Evolutionary conservation across 768 basidiomycete species (phyloP).

Genomic region (Mycena polygramma): DNA sequence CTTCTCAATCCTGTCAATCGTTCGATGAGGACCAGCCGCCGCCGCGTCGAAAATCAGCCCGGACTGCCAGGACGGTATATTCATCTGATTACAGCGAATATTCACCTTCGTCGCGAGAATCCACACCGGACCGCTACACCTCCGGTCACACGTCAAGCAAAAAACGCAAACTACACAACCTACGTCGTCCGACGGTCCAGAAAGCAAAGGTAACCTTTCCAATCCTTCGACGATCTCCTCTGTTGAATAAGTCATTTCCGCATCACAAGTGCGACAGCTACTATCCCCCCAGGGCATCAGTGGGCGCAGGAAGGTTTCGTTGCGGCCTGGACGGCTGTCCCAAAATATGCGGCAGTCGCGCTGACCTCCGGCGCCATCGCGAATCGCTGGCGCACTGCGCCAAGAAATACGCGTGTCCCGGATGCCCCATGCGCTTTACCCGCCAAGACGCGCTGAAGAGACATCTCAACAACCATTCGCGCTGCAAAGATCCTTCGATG

Average conservation of each 20-base stretch:
- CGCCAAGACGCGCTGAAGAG: constrained; percentile 8
- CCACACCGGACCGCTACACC: not conserved
- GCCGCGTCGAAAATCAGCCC: not conserved
- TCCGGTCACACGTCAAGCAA: not conserved
- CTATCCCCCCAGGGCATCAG: too few relatives aligned
- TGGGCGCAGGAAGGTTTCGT: too few relatives aligned
- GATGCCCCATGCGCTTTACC: constrained; percentile 8
- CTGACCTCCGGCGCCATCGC: constrained; percentile 22
- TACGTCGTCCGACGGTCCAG: too few relatives aligned
- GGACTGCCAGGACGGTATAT: not conserved
- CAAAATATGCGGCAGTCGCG: not conserved
- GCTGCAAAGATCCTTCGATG: not conserved
- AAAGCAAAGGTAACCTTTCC: not conserved
- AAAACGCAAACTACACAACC: not conserved
- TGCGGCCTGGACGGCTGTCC: constrained; percentile 15
- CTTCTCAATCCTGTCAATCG: too few relatives aligned
- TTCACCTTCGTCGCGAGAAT: not conserved
- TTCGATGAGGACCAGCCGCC: not conserved
- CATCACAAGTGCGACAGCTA: too few relatives aligned
- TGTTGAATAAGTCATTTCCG: not conserved
- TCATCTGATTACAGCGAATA: not conserved
- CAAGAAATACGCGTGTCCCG: constrained; percentile 3
- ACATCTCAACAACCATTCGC: not conserved
- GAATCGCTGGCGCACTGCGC: constrained; percentile 17
- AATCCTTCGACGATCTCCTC: not conserved